Conservation (phyloP, 257 asterid species). For the Capsicum rhomboideum region DNA sequence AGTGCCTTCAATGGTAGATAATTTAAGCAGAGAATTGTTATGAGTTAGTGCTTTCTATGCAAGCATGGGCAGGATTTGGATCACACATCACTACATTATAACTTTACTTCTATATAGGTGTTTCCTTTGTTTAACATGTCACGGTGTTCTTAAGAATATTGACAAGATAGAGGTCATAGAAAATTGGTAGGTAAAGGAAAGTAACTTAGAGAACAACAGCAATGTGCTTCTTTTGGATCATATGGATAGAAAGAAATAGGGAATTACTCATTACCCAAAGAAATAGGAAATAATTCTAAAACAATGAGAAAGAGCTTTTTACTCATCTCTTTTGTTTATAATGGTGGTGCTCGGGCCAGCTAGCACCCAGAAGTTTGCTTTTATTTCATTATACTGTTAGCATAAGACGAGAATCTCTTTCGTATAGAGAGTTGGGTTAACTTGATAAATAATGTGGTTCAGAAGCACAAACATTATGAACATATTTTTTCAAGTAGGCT, state of each 20-base stretch:
- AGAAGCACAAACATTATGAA: not conserved
- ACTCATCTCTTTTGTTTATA: not conserved
- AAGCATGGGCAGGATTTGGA: not conserved
- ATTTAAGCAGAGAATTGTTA: not conserved
- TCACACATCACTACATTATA: not conserved
- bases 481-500: not conserved
- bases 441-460: not conserved
- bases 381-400: not conserved
- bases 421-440: not conserved
- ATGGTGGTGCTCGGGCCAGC: not conserved
- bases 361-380: not conserved
- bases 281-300: not conserved
- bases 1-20: not conserved
- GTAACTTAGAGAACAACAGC: not conserved
- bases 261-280: not conserved
- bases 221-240: not conserved
- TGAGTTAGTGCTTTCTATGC: not conserved
- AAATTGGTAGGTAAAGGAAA: not conserved
- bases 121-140: not conserved
- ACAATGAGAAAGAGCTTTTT: not conserved
- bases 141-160: not conserved
- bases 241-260: not conserved
- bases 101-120: not conserved
- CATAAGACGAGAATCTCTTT: not conserved
- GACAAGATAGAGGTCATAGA: not conserved